Evolutionary conservation across 257 asterid species (phyloP).

Genomic region (Ocimum tenuiflorum): DNA sequence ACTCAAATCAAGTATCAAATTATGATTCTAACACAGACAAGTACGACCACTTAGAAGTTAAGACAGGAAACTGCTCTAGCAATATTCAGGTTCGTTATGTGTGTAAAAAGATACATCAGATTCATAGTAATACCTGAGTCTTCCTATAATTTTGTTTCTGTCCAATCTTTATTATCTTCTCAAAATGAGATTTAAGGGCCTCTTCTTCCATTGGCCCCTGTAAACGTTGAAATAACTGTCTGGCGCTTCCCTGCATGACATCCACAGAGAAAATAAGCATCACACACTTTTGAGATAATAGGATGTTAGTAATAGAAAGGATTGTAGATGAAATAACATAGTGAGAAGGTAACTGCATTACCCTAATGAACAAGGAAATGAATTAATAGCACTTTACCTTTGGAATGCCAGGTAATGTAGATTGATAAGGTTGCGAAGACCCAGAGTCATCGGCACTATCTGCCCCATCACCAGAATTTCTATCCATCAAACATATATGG

Average conservation of each 20-base stretch:
- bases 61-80: background rate
- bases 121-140: conserved; percentile 52
- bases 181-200: conserved; percentile 83
- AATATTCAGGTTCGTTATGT: background rate
- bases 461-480: conserved; percentile 72
- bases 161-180: conserved; percentile 64
- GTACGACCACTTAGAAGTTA: background rate
- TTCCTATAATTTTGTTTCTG: conserved; percentile 51
- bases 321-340: conserved; percentile 1
- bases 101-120: conserved; percentile 7
- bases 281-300: conserved; percentile 8
- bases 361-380: conserved; percentile 9
- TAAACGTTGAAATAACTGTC: conserved; percentile 86
- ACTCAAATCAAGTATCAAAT: background rate
- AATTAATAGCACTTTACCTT: conserved; percentile 42
- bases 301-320: background rate
- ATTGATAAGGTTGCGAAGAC: conserved; percentile 86
- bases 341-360: conserved; percentile 5
- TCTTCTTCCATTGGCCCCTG: conserved; percentile 99
- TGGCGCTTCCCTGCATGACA: conserved; percentile 83
- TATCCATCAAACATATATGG: conserved; percentile 65
- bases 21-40: background rate
- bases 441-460: conserved; percentile 98
- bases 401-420: conserved; percentile 95
- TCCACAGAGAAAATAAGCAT: conserved; percentile 17